Evolutionary conservation across 352 stramenopile genomes (phyloP).

Genomic region (Phytophthora megakarya): DNA sequence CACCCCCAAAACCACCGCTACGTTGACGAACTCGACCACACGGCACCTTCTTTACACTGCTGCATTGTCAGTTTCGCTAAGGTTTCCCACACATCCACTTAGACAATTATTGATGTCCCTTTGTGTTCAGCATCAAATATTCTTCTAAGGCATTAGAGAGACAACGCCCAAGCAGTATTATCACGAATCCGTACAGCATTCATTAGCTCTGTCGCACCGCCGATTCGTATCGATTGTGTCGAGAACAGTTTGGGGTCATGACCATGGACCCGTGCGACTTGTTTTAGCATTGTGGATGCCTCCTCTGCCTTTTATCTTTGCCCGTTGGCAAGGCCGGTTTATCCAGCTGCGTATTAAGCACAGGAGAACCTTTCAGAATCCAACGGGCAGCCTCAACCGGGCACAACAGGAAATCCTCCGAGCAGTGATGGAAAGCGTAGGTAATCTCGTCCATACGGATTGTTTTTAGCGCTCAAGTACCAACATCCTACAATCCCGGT

Average conservation of each 20-base stretch:
- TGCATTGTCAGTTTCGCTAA: too few relatives aligned
- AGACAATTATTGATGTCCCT: too few relatives aligned
- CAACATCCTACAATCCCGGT: not conserved
- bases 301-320: not conserved
- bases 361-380: not conserved
- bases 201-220: too few relatives aligned
- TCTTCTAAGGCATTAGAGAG: too few relatives aligned
- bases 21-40: too few relatives aligned
- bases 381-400: not conserved
- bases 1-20: too few relatives aligned
- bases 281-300: not conserved
- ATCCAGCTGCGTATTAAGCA: not conserved
- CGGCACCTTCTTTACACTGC: too few relatives aligned
- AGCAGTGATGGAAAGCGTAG: not conserved
- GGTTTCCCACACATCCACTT: too few relatives aligned
- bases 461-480: not conserved
- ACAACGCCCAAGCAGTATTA: too few relatives aligned
- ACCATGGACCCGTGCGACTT: not conserved
- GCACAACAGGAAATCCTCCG: not conserved
- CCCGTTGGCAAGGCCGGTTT: not conserved
- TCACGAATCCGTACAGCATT: too few relatives aligned
- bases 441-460: slow-evolving; percentile 1
- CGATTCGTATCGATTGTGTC: slow-evolving; percentile 1
- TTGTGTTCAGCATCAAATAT: too few relatives aligned
- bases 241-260: not conserved